Evolutionary conservation across 75 land plant genomes (phyloP).

Genomic region (Isoetes taiwanensis): DNA sequence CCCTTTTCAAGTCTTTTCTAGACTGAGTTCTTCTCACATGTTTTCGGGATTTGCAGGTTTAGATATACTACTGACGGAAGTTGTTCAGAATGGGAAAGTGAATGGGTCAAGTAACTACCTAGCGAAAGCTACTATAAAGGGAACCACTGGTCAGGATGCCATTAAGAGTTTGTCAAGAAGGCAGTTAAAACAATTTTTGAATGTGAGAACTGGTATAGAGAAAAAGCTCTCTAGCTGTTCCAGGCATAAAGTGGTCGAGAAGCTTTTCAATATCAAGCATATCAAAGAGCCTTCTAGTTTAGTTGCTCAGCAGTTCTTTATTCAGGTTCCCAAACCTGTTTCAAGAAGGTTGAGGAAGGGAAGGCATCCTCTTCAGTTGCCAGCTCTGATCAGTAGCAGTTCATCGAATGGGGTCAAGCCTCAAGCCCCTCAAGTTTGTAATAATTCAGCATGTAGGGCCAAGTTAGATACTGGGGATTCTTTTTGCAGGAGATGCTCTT

Average conservation of each 20-base stretch:
- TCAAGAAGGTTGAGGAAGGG: slow-evolving; percentile 33
- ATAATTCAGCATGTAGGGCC: slow-evolving; percentile 70
- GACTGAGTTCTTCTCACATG: too few relatives aligned
- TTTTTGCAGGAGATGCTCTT: slow-evolving; percentile 84
- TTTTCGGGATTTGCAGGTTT: too few relatives aligned
- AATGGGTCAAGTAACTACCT: too few relatives aligned
- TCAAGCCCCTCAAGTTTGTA: slow-evolving; percentile 36
- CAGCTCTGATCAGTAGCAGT: slow-evolving; percentile 17
- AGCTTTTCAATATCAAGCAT: slow-evolving; percentile 39
- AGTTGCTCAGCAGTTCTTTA: background rate
- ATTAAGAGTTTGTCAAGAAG: slow-evolving; percentile 62
- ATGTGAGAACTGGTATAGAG: slow-evolving; percentile 69
- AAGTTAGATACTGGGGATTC: slow-evolving; percentile 38
- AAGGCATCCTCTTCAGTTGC: slow-evolving; percentile 37
- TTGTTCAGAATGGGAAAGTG: too few relatives aligned
- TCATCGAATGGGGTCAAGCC: slow-evolving; percentile 6
- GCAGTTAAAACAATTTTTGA: slow-evolving; percentile 34
- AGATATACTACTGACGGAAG: too few relatives aligned
- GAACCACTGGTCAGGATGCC: slow-evolving; percentile 37
- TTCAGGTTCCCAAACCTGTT: background rate
- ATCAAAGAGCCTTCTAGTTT: slow-evolving; percentile 18
- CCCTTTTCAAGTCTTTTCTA: too few relatives aligned
- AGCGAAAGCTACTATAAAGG: too few relatives aligned
- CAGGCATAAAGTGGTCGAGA: slow-evolving; percentile 50
- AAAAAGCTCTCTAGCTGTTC: slow-evolving; percentile 65